Base-by-base conservation (phyloP, 805 yeast genomes). In the Candida corydali region DNA sequence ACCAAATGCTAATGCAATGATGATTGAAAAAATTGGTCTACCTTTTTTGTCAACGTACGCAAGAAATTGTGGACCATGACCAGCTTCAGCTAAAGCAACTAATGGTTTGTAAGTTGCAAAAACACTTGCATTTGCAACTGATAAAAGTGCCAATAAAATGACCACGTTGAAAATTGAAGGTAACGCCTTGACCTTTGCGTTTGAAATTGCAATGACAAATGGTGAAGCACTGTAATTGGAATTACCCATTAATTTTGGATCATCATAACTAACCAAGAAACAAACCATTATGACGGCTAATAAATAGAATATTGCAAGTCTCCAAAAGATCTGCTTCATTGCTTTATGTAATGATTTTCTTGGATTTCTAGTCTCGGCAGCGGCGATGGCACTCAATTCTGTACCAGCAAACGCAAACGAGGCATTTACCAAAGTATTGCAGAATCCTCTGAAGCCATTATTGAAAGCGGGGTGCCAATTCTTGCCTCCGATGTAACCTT, bases 81-180 rank as follows among this genome's bases (percentile, higher is more conserved):
- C 83, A 55, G 79, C 82, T 41, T 75, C 78, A 12, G 86, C 79
- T 49, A 82, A 61, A 4, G 85, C 74, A 29, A 75, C 76, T 36
- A 82, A 51, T 9, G 84, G 69, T 68, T 87, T 75, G 34, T 86
- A 79, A 36, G 78, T 72, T 15, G 80, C 82, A 53, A 70, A 82
- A 22, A 81, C 74, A 6, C 86, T 74, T 20, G 86, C 76, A 65
- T 81, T 82, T 49, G 85, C 86, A 36, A 81, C 87, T 8, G 86
- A 80, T 38, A 81, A 59, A 23, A 82, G 85, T 7, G 87, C 79
- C 42, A 81, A 55, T 62, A 82, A 63, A 44, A 82, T 79, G 30
- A 82, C 85, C 18, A 76, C 84, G 53, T 82, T 82, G 65, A 82
- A 79, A 44, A 82, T 73, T 41, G 79, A 76, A 35, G 87, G 87